Base-by-base conservation (phyloP, 495 filamentous ascomycete genomes). In the Pseudomonodictys pantanalensis region DNA sequence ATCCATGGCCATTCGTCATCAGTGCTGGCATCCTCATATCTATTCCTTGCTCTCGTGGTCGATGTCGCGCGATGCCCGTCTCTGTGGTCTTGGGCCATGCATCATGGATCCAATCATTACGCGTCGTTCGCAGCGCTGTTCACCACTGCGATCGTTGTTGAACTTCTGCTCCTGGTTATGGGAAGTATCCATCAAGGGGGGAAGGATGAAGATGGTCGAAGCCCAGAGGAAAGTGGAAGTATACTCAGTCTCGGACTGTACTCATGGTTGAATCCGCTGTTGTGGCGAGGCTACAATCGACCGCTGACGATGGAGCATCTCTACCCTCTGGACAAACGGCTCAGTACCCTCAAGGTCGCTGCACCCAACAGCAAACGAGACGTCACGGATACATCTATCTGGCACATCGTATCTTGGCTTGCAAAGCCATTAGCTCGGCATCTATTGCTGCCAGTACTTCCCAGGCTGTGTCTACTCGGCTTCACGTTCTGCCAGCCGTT, bases 211-310 rank as follows among this genome's bases (percentile, higher is more conserved):
- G n/a, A n/a, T n/a, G n/a, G n/a, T n/a, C n/a, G n/a, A n/a, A 62
- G 53, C 32, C 58, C 50, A 22, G 59, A 62, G 39, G 52, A 50
- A 26, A 62, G 52, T 4, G 51, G 52, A 24, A 44, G 59, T 15
- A 42, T 57, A 1, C 50, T 62, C 35, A 25, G 20, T 28, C 44
- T 48, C 18, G 53, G 52, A 10, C 28, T 62, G 4, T 58, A 50
- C 33, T 56, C 29, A 28, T 62, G 59, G 59, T 53, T 62, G 5
- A 62, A 62, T 25, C 44, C 23, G 41, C 12, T 62, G 28, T 51
- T 62, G 18, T 43, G 18, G 3, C 12, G 20, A 26, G 59, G 59
- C 15, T 50, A 57, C 45, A 17, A 30, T 3, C 50, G 24, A 17
- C n/a, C 51, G 1, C 41, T 62, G 25, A 56, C 42, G n/a, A 33